Evolutionary conservation across 805 yeast species (phyloP).

Genomic region (Wickerhamiella azyma): DNA sequence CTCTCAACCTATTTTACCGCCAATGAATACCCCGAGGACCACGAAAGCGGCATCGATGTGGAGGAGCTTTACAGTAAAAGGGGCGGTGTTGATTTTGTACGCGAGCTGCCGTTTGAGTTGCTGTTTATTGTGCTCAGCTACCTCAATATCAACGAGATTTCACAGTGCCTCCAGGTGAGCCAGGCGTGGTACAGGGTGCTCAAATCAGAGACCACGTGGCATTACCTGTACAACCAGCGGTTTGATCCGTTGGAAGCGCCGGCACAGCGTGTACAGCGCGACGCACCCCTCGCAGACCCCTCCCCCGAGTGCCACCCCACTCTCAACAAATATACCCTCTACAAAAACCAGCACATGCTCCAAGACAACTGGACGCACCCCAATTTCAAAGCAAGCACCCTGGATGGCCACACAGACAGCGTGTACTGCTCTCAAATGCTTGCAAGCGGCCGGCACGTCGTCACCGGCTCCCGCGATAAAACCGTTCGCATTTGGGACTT

Average conservation of each 20-base stretch:
- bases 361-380: slow-evolving; percentile 11
- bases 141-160: slow-evolving; percentile 14
- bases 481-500: slow-evolving; percentile 27
- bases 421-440: slow-evolving; percentile 62
- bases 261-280: too few relatives aligned
- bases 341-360: slow-evolving; percentile 5
- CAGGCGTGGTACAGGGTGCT: slow-evolving; percentile 15
- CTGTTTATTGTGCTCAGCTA: slow-evolving; percentile 12
- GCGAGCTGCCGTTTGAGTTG: slow-evolving; percentile 15
- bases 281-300: too few relatives aligned
- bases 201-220: slow-evolving; percentile 16
- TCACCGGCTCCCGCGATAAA: slow-evolving; percentile 57
- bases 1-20: slow-evolving; percentile 1
- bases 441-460: slow-evolving; percentile 43
- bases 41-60: slow-evolving; percentile 3
- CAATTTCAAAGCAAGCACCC: slow-evolving; percentile 10
- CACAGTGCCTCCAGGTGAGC: slow-evolving; percentile 15
- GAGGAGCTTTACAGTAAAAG: not conserved
- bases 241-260: slow-evolving; percentile 14
- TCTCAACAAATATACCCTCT: slow-evolving; percentile 8
- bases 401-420: slow-evolving; percentile 67
- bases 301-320: slow-evolving; percentile 17
- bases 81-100: slow-evolving; percentile 11
- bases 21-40: slow-evolving; percentile 1
- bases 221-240: slow-evolving; percentile 12